Evolutionary conservation across 148 eudicot genomes (phyloP).

Genomic region (Diospyros lotus): DNA sequence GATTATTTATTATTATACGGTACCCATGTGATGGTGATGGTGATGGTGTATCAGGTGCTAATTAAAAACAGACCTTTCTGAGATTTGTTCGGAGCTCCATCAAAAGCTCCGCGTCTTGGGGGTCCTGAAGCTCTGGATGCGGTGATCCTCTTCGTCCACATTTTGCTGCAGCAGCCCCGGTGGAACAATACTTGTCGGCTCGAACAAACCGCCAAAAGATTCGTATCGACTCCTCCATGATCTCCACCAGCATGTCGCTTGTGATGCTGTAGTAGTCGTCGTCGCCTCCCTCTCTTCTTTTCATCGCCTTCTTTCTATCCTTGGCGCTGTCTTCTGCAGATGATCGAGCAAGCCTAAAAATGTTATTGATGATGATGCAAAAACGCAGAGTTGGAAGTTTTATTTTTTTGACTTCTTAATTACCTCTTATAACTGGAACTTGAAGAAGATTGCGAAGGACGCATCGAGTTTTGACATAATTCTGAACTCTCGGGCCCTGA

Average conservation of each 20-base stretch:
- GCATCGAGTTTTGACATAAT: constrained; percentile 67
- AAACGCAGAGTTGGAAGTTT: too few species aligned
- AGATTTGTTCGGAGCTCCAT: constrained; percentile 47
- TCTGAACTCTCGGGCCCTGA: constrained; percentile 77
- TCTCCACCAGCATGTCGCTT: constrained; percentile 70
- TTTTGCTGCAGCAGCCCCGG: constrained; percentile 2
- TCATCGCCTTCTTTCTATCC: constrained; percentile 47
- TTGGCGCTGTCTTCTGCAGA: constrained; percentile 59
- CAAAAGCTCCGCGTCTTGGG: constrained; percentile 44
- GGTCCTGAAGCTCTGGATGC: constrained; percentile 38
- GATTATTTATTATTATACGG: too few species aligned
- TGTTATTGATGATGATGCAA: too few species aligned
- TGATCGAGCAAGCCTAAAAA: not conserved
- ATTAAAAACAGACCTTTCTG: constrained; percentile 11
- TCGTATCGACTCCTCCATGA: constrained; percentile 76
- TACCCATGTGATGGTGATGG: not conserved
- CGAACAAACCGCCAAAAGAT: constrained; percentile 72
- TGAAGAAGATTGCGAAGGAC: constrained; percentile 71
- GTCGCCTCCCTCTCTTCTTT: constrained; percentile 33
- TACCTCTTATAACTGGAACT: constrained; percentile 88
- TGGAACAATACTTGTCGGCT: constrained; percentile 51
- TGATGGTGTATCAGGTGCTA: too few species aligned
- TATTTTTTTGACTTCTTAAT: not conserved
- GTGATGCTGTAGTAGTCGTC: constrained; percentile 36
- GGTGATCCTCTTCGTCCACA: constrained; percentile 24